Conservation (phyloP, 2,329 filamentous ascomycete species). For the Phialophora verrucosa region DNA sequence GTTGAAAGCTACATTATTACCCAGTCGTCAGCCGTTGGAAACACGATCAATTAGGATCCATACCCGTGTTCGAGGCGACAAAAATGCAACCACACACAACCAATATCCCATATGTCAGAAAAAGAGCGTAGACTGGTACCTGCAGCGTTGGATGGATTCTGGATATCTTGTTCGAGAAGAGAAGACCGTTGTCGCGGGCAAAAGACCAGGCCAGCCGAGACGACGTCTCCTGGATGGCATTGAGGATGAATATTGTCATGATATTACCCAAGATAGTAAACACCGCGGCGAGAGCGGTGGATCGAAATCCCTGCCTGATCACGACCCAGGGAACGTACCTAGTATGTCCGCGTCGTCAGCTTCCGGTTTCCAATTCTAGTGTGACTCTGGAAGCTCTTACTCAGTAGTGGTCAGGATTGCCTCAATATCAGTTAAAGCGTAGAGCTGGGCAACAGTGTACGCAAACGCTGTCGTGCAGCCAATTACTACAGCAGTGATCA, state of each 20-base stretch:
- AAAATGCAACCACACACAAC: constrained; percentile 41
- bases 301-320: constrained; percentile 25
- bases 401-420: constrained; percentile 37
- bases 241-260: constrained; percentile 63
- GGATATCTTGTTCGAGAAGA: constrained; percentile 40
- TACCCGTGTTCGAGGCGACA: constrained; percentile 24
- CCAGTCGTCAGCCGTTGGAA: constrained; percentile 48
- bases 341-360: not conserved
- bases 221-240: constrained; percentile 60
- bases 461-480: constrained; percentile 44
- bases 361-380: not conserved
- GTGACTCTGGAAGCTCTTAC: constrained; percentile 2
- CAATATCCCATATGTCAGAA: constrained; percentile 35
- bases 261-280: constrained; percentile 53
- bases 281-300: constrained; percentile 16
- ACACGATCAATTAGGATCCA: constrained; percentile 34
- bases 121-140: constrained; percentile 40
- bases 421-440: constrained; percentile 35
- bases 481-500: constrained; percentile 46
- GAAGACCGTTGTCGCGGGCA: constrained; percentile 49
- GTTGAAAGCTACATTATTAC: constrained; percentile 52
- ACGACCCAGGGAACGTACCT: constrained; percentile 23
- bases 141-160: constrained; percentile 33
- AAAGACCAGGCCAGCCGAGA: constrained; percentile 58
- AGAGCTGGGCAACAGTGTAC: constrained; percentile 33